Evolutionary conservation across 2,329 filamentous ascomycete genomes (phyloP).

Genomic region (Ceratocystis eucalypticola): DNA sequence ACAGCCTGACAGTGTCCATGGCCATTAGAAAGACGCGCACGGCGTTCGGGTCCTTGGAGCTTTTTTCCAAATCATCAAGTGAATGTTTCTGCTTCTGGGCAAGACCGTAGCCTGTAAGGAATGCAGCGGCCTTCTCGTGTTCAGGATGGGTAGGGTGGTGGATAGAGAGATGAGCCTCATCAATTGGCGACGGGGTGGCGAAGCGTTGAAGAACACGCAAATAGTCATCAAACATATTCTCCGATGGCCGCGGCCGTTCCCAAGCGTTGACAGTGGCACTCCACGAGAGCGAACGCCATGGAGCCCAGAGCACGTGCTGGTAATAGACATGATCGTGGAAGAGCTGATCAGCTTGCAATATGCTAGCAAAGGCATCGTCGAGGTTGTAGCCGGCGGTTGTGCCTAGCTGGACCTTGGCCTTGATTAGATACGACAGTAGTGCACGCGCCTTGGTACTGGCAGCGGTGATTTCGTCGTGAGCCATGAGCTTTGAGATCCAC

Average conservation of each 20-base stretch:
- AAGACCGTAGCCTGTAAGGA: conserved; percentile 27
- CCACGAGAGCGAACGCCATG: conserved; percentile 39
- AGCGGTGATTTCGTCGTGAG: conserved; percentile 21
- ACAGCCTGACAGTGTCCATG: conserved; percentile 28
- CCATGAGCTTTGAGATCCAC: conserved; percentile 36
- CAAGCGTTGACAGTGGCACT: conserved; percentile 38
- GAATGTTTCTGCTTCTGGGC: neutral
- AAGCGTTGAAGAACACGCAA: conserved; percentile 34
- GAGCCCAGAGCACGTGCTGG: conserved; percentile 26
- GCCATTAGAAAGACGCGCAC: conserved; percentile 20
- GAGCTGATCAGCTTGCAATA: conserved; percentile 35
- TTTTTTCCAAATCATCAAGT: neutral
- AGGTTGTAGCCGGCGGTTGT: conserved; percentile 27
- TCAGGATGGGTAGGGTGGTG: conserved; percentile 41
- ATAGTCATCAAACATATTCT: conserved; percentile 39
- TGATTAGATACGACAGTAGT: conserved; percentile 31
- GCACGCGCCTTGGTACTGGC: conserved; percentile 23
- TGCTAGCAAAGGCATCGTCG: conserved; percentile 36
- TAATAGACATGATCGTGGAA: conserved; percentile 28
- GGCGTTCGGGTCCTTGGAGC: conserved; percentile 6
- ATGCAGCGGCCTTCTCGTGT: conserved; percentile 34
- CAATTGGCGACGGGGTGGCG: conserved; percentile 28
- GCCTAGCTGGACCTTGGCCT: conserved; percentile 27
- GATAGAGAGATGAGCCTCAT: conserved; percentile 41
- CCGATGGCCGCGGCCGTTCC: conserved; percentile 33